Conservation (phyloP, 2,329 filamentous ascomycete genomes). For the Claviceps africana region DNA sequence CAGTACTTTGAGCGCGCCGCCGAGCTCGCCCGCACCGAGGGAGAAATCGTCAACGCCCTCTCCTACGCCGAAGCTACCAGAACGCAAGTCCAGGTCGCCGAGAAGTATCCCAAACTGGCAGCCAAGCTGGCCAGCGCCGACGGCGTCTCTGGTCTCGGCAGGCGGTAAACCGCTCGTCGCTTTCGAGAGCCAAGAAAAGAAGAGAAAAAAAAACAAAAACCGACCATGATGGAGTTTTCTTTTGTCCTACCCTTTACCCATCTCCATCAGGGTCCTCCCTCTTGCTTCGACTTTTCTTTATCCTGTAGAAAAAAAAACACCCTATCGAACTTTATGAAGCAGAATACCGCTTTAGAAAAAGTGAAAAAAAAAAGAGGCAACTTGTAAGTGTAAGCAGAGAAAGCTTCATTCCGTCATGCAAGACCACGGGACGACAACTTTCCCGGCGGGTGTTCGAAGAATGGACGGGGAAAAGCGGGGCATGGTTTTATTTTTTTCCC, state of each 20-base stretch:
- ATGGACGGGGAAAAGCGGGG: too few species aligned
- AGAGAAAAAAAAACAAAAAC: background rate
- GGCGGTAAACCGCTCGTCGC: slow-evolving; percentile 16
- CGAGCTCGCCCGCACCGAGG: slow-evolving; percentile 84
- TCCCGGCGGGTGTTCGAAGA: too few species aligned
- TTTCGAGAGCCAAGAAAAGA: background rate
- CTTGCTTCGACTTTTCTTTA: background rate
- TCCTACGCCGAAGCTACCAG: slow-evolving; percentile 94
- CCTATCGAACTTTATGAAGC: background rate
- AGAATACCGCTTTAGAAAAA: background rate
- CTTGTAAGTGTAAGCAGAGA: background rate
- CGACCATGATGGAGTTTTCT: background rate
- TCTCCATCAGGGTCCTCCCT: background rate
- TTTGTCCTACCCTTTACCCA: background rate
- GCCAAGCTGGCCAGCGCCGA: slow-evolving; percentile 42
- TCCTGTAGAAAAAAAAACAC: background rate
- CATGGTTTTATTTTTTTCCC: background rate
- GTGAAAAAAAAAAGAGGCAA: background rate
- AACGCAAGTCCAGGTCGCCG: slow-evolving; percentile 84
- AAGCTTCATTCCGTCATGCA: background rate
- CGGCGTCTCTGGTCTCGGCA: slow-evolving; percentile 22
- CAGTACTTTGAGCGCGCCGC: slow-evolving; percentile 96
- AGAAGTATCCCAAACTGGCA: slow-evolving; percentile 71
- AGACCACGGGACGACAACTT: background rate
- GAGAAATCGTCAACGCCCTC: slow-evolving; percentile 89